Percentiles rank a stretch among this genome's conserved stretches.
Evolutionary conservation across 306 rosid genomes (phyloP).

Genomic region (Mimosa bimucronata): DNA sequence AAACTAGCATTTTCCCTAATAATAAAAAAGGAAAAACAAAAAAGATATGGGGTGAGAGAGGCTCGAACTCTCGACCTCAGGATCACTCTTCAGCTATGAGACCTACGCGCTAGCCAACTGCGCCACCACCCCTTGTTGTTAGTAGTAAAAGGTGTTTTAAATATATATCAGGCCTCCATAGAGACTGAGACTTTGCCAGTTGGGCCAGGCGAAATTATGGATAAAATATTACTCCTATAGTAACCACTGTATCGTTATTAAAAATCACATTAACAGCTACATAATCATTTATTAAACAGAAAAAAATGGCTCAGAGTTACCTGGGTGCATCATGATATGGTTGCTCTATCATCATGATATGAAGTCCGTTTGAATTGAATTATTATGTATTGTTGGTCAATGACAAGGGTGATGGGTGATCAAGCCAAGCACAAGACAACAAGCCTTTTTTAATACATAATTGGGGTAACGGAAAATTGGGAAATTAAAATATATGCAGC

Average conservation of each 20-base stretch:
- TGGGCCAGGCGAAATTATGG: no score
- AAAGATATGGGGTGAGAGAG: not conserved
- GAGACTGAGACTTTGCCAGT: no score
- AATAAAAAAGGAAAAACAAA: no score
- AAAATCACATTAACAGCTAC: no score
- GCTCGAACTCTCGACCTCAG: slow-evolving; percentile 13
- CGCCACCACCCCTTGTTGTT: slow-evolving; percentile 2
- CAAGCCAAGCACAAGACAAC: not conserved
- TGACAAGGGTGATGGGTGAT: not conserved
- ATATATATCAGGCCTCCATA: no score
- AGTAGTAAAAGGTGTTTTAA: no score
- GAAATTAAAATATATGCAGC: not conserved
- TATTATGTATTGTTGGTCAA: not conserved
- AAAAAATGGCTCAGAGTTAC: no score
- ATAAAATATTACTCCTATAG: no score
- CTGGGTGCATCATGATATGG: not conserved
- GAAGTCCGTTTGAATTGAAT: not conserved
- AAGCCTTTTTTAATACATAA: not conserved
- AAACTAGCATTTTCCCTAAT: no score
- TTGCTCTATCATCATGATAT: not conserved
- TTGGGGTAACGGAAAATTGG: not conserved
- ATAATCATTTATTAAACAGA: no score
- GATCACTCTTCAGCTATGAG: not conserved
- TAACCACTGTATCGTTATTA: no score
- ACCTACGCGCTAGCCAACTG: slow-evolving; percentile 9